Evolutionary conservation across 768 basidiomycete species (phyloP).

Genomic region (Auricularia cornea): DNA sequence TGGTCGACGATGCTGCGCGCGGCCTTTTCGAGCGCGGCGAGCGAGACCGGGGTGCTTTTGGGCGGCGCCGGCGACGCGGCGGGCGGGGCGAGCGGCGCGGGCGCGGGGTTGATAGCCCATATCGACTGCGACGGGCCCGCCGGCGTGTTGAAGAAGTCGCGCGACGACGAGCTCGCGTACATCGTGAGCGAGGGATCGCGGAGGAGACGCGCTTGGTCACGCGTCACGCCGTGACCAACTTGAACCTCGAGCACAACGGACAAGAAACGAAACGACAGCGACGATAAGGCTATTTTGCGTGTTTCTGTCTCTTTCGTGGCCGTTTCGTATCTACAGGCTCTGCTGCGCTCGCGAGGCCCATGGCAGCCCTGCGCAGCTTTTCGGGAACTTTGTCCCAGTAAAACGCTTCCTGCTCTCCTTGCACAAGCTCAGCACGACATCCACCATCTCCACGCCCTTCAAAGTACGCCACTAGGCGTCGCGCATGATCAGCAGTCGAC

Average conservation of each 20-base stretch:
- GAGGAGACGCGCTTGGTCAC: not conserved
- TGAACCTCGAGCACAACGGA: not conserved
- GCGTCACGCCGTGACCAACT: not conserved
- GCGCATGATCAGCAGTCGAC: conserved; percentile 40
- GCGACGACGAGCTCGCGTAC: not conserved
- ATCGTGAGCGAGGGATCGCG: not conserved
- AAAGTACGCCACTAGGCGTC: conserved; percentile 40
- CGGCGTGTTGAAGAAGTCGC: not conserved
- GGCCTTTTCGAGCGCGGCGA: conserved; percentile 55
- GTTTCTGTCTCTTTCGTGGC: not conserved
- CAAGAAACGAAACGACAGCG: no score
- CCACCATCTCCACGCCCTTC: conserved; percentile 15
- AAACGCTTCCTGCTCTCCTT: conserved; percentile 55
- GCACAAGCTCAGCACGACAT: conserved; percentile 55
- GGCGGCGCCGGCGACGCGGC: not conserved
- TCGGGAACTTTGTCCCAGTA: conserved; percentile 79
- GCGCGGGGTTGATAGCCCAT: not conserved
- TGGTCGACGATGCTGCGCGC: conserved; percentile 60
- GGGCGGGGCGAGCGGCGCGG: not conserved
- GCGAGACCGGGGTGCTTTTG: conserved; percentile 4
- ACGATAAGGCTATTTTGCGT: no score
- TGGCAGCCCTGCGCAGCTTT: conserved; percentile 55
- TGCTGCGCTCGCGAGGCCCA: conserved; percentile 17
- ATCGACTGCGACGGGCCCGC: conserved; percentile 1
- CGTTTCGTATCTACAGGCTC: not conserved